Conservation (phyloP, 495 filamentous ascomycete species). For the Cercophora scortea region DNA sequence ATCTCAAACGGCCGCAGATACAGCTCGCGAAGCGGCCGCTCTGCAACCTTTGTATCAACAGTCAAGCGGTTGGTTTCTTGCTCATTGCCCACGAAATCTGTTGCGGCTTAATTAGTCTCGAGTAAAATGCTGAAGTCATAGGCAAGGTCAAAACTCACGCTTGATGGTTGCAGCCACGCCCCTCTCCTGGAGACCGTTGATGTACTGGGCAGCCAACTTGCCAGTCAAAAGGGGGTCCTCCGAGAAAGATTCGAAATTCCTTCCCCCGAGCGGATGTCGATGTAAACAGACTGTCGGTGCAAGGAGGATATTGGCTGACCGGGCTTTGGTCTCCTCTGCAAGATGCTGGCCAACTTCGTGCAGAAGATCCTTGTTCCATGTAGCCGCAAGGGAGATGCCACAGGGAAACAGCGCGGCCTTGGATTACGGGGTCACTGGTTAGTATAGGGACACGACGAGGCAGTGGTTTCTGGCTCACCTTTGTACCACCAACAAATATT, state of each 20-base stretch:
- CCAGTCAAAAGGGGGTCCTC: constrained; percentile 77
- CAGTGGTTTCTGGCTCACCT: constrained; percentile 28
- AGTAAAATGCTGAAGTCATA: background rate
- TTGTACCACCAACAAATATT: constrained; percentile 55
- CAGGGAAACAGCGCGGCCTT: constrained; percentile 67
- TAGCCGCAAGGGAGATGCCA: constrained; percentile 68
- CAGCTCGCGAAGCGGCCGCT: constrained; percentile 70
- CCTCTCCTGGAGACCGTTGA: constrained; percentile 65
- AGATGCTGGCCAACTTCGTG: constrained; percentile 61
- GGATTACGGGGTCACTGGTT: constrained; percentile 14
- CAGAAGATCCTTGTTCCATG: constrained; percentile 67
- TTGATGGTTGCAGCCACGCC: constrained; percentile 76
- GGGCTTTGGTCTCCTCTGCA: constrained; percentile 63
- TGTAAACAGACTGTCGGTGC: constrained; percentile 82
- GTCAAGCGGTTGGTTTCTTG: constrained; percentile 74
- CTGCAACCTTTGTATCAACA: constrained; percentile 60
- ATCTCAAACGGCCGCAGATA: constrained; percentile 80
- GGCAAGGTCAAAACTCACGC: constrained; percentile 33
- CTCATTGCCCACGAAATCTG: constrained; percentile 77
- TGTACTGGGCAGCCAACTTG: constrained; percentile 63
- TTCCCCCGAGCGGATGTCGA: constrained; percentile 70
- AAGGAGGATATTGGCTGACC: constrained; percentile 65
- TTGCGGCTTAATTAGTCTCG: constrained; percentile 14
- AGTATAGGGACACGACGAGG: constrained; percentile 31
- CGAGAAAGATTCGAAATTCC: constrained; percentile 82